Evolutionary conservation across 179 eudicot genomes (phyloP).

Genomic region (Beta corolliflora): DNA sequence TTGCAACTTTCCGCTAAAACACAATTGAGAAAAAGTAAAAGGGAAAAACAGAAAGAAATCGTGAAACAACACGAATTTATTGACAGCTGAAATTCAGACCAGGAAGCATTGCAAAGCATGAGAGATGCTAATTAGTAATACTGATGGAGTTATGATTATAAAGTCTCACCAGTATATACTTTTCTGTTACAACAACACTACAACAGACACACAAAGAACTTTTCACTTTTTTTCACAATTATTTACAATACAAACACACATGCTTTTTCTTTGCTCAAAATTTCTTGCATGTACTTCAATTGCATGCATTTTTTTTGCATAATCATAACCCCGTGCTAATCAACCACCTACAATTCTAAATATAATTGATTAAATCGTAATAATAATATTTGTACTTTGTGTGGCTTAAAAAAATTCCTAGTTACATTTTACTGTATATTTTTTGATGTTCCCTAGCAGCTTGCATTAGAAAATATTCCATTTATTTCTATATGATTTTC

Average conservation of each 20-base stretch:
- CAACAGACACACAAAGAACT: neutral
- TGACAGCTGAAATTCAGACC: conserved; percentile 13
- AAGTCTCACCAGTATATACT: neutral
- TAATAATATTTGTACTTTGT: neutral
- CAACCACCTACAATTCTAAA: neutral
- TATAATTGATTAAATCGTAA: neutral
- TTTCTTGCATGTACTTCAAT: conserved; percentile 10
- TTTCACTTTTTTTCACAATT: neutral
- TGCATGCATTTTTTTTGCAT: neutral
- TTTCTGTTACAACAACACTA: neutral
- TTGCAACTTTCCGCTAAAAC: neutral
- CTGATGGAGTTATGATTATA: conserved; percentile 4
- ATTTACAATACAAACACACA: neutral
- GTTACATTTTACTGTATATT: neutral
- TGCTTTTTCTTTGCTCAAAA: neutral
- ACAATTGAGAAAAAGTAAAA: neutral
- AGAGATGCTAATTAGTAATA: neutral
- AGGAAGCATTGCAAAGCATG: neutral
- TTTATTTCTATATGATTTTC: too few relatives aligned
- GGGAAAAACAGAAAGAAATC: neutral
- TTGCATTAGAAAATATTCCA: too few relatives aligned
- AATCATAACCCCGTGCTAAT: conserved; percentile 19
- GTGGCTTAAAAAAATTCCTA: neutral
- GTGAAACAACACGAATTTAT: neutral
- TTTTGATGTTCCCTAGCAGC: too few relatives aligned